Evolutionary conservation across 1,284 basidiomycete genomes (phyloP).

Genomic region (Cryptococcus sp.): DNA sequence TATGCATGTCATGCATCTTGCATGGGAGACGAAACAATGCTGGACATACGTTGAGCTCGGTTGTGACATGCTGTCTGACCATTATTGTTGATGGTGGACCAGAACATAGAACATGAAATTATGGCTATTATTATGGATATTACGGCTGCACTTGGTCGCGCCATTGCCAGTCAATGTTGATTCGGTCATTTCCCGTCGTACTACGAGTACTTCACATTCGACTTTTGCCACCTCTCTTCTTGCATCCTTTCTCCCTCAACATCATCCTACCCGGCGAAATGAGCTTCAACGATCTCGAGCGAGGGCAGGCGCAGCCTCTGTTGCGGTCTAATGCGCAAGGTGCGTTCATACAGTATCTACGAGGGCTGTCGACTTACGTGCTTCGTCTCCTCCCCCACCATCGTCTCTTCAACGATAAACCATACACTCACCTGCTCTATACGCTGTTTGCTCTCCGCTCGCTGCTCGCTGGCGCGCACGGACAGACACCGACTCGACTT

Average conservation of each 20-base stretch:
- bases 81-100: no score
- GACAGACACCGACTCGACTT: slow-evolving; percentile 54
- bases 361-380: background rate
- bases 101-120: background rate
- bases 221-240: slow-evolving; percentile 9
- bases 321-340: slow-evolving; percentile 31
- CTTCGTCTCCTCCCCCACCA: slow-evolving; percentile 1
- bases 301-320: slow-evolving; percentile 46
- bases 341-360: slow-evolving; percentile 14
- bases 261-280: slow-evolving; percentile 28
- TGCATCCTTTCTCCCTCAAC: background rate
- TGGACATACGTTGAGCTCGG: background rate
- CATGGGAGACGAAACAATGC: background rate
- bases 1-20: background rate
- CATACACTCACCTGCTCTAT: no score
- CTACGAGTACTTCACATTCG: background rate
- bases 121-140: background rate
- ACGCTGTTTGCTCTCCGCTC: slow-evolving; percentile 19
- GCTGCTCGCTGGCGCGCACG: slow-evolving; percentile 4
- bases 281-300: slow-evolving; percentile 59
- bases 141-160: background rate
- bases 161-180: background rate
- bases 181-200: background rate
- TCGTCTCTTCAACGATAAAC: background rate
- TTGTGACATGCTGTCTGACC: slow-evolving; percentile 5